Evolutionary conservation across 2,329 filamentous ascomycete genomes (phyloP).

Genomic region (Colletotrichum sp.): DNA sequence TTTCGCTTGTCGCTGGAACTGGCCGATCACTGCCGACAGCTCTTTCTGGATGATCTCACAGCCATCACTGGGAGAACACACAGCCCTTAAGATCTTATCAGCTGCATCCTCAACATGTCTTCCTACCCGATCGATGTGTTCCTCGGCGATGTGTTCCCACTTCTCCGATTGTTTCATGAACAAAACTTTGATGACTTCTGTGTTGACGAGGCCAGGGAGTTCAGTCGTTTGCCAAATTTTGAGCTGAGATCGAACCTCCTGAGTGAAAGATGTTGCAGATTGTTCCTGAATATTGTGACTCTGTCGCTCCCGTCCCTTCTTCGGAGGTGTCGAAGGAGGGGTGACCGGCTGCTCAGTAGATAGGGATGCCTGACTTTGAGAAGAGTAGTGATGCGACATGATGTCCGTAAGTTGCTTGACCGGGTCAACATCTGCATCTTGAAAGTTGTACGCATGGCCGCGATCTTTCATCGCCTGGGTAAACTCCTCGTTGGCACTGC

Average conservation of each 20-base stretch:
- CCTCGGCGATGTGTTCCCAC: conserved; percentile 31
- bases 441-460: conserved; percentile 32
- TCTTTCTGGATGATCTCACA: conserved; percentile 18
- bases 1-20: neutral
- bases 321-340: no score
- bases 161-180: conserved; percentile 34
- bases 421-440: conserved; percentile 26
- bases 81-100: neutral
- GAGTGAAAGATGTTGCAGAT: no score
- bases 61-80: no score
- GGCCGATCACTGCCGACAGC: neutral
- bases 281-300: no score
- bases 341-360: no score
- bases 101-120: conserved; percentile 22
- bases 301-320: no score
- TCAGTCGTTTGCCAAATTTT: conserved; percentile 30
- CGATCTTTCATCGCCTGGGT: conserved; percentile 27
- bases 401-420: neutral
- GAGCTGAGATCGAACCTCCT: conserved; percentile 22
- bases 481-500: conserved; percentile 27
- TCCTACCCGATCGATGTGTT: conserved; percentile 28
- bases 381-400: no score
- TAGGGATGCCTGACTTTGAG: no score
- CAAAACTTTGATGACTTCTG: conserved; percentile 31
- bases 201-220: conserved; percentile 37